Evolutionary conservation across 371 early-diverging fungal genomes (phyloP).

Genomic region (Actinomucor elegans): DNA sequence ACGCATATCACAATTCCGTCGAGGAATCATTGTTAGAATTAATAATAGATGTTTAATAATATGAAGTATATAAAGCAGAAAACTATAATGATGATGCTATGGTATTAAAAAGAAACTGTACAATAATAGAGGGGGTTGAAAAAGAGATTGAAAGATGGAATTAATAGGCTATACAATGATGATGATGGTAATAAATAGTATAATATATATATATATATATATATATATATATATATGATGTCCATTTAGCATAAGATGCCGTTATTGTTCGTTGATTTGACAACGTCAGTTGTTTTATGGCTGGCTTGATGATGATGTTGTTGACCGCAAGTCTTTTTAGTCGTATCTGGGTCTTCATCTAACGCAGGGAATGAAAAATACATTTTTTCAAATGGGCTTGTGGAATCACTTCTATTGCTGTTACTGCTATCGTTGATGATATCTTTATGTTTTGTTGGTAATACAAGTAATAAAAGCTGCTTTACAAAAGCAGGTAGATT

Average conservation of each 20-base stretch:
- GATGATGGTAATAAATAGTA: too few species aligned
- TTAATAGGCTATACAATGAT: not conserved
- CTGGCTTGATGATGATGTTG: slow-evolving; percentile 9
- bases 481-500: slow-evolving; percentile 29
- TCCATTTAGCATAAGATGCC: slow-evolving; percentile 15
- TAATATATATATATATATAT: too few species aligned
- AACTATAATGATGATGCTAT: too few species aligned
- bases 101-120: too few species aligned
- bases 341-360: slow-evolving; percentile 17
- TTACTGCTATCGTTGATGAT: too few species aligned
- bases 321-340: slow-evolving; percentile 12
- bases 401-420: slow-evolving; percentile 4
- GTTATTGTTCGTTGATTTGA: slow-evolving; percentile 1
- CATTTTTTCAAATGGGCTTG: slow-evolving; percentile 31
- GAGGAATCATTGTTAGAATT: too few species aligned
- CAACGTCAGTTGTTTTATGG: slow-evolving; percentile 3
- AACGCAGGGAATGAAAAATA: slow-evolving; percentile 31
- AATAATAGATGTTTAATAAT: too few species aligned
- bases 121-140: too few species aligned
- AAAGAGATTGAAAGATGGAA: too few species aligned
- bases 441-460: slow-evolving; percentile 19
- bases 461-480: slow-evolving; percentile 22
- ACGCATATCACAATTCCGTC: too few species aligned
- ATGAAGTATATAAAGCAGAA: too few species aligned
- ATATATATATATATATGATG: too few species aligned